These are phyloP conservation scores for Gleditsia sinensis DNA, from an alignment of 306 rosid genomes.

Conservation along the genomic window DNA sequence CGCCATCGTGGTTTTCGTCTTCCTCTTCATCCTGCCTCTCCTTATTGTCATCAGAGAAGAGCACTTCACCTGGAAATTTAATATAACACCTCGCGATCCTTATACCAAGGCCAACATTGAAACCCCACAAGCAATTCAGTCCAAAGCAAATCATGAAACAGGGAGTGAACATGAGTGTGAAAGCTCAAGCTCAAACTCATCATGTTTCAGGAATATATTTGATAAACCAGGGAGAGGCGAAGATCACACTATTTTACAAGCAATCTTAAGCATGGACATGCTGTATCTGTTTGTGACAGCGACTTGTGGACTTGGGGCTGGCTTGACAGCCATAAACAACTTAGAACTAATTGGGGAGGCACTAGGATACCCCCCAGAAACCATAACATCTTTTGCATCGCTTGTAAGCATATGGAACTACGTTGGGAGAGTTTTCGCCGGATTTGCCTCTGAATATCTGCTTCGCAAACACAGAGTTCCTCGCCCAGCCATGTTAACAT, in stretches of 20 bases:
- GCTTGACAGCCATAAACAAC: constrained; percentile 56
- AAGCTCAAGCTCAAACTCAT: background rate
- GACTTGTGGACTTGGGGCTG: constrained; percentile 51
- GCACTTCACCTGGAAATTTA: constrained; percentile 18
- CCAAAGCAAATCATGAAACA: background rate
- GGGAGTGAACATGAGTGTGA: background rate
- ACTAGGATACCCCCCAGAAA: constrained; percentile 38
- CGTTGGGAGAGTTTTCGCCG: constrained; percentile 53
- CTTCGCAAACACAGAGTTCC: constrained; percentile 44
- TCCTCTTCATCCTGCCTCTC: constrained; percentile 45
- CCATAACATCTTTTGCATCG: constrained; percentile 46
- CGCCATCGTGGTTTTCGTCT: constrained; percentile 25
- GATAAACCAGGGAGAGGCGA: constrained; percentile 48
- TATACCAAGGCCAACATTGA: constrained; percentile 3
- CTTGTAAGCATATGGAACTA: constrained; percentile 60
- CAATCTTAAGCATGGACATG: constrained; percentile 53
- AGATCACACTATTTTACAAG: constrained; percentile 57
- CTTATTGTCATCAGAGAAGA: constrained; percentile 46
- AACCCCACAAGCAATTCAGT: background rate
- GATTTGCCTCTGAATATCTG: constrained; percentile 50
- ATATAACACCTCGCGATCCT: background rate
- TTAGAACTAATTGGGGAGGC: constrained; percentile 62
- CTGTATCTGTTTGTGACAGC: constrained; percentile 46
- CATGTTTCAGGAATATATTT: constrained; percentile 32
- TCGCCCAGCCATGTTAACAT: constrained; percentile 46